Conservation (phyloP, 2,329 filamentous ascomycete species). For the Coniochaeta sp. region DNA sequence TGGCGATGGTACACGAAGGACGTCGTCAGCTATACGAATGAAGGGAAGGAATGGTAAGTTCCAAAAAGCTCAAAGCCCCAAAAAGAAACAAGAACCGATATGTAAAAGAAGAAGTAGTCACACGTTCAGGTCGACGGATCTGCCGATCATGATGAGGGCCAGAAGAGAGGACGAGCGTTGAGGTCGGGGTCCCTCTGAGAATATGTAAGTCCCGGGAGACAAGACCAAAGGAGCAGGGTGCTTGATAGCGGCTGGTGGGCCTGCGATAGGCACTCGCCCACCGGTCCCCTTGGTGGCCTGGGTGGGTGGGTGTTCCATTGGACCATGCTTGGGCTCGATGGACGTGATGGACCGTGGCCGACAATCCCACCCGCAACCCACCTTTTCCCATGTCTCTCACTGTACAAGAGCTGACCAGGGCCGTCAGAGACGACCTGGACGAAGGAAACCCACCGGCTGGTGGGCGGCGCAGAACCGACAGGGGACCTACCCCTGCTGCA, state of each 20-base stretch:
- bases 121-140: constrained; percentile 35
- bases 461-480: constrained; percentile 6
- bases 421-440: background rate
- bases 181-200: constrained; percentile 32
- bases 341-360: background rate
- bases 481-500: constrained; percentile 22
- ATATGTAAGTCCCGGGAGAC: constrained; percentile 42
- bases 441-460: constrained; percentile 9
- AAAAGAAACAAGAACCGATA: constrained; percentile 44
- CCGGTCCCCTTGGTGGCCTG: constrained; percentile 18
- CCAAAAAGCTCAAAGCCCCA: constrained; percentile 36
- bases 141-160: constrained; percentile 38
- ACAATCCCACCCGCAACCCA: constrained; percentile 10
- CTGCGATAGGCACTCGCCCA: constrained; percentile 25
- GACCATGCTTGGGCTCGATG: constrained; percentile 1
- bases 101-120: constrained; percentile 37
- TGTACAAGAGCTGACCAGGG: background rate
- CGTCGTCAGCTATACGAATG: constrained; percentile 17
- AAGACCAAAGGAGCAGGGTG: constrained; percentile 31
- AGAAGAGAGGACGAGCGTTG: constrained; percentile 26
- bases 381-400: constrained; percentile 1
- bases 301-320: constrained; percentile 5
- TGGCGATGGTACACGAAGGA: constrained; percentile 13
- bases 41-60: constrained; percentile 32
- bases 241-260: constrained; percentile 14